These are phyloP conservation scores for Linaria vulgaris DNA, from an alignment of 257 asterid genomes.

Conservation along the genomic window DNA sequence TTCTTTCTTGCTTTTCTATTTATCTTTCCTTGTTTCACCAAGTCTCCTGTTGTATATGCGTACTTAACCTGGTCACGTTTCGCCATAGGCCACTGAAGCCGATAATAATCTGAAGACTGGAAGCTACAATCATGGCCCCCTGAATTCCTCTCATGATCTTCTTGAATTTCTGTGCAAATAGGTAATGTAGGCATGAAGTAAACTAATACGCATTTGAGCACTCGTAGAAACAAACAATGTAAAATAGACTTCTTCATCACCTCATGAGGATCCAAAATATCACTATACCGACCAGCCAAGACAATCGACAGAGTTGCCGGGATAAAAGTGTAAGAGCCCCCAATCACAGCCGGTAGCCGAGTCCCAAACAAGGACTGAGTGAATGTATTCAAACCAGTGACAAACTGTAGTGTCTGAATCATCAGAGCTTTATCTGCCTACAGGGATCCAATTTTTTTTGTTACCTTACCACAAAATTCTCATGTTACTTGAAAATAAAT, in stretches of 20 bases:
- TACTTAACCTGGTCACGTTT: slow-evolving; percentile 62
- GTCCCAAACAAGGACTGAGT: slow-evolving; percentile 80
- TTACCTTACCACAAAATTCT: not conserved
- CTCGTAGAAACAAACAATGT: not conserved
- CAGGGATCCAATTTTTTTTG: slow-evolving; percentile 3
- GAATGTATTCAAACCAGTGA: slow-evolving; percentile 84
- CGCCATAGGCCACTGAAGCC: slow-evolving; percentile 98
- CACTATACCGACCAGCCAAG: slow-evolving; percentile 70
- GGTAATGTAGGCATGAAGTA: slow-evolving; percentile 14
- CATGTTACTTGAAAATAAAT: slow-evolving; percentile 5
- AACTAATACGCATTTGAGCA: not conserved
- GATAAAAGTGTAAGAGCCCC: slow-evolving; percentile 79
- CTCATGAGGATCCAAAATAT: slow-evolving; percentile 58
- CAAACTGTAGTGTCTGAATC: slow-evolving; percentile 92
- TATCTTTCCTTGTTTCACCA: not conserved
- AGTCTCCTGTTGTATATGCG: not conserved
- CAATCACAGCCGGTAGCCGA: slow-evolving; percentile 78
- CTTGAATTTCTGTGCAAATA: slow-evolving; percentile 57
- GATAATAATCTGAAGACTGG: slow-evolving; percentile 76
- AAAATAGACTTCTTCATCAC: slow-evolving; percentile 29
- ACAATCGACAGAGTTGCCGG: slow-evolving; percentile 86
- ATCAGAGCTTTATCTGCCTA: slow-evolving; percentile 82
- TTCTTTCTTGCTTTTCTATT: not conserved
- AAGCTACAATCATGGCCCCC: slow-evolving; percentile 90
- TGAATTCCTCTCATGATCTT: slow-evolving; percentile 81